Conservation (phyloP, 257 asterid species). For the Plectranthus barbatus region DNA sequence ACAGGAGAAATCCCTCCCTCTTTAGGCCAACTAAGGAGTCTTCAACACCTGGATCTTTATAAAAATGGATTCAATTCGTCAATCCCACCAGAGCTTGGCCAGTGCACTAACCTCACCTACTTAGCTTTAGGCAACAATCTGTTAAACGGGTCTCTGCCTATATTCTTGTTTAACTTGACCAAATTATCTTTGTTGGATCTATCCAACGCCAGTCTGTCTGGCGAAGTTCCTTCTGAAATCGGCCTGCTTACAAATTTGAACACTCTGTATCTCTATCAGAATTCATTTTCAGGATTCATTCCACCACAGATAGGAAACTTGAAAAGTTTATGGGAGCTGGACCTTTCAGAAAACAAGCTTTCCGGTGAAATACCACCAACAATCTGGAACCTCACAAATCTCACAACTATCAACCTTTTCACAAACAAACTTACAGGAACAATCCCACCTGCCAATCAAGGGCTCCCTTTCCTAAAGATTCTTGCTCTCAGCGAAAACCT, state of each 20-base stretch:
- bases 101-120: conserved; percentile 30
- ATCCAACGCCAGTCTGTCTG: conserved; percentile 49
- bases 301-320: conserved; percentile 49
- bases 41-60: conserved; percentile 26
- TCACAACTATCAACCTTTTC: conserved; percentile 32
- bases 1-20: conserved; percentile 34
- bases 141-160: conserved; percentile 52
- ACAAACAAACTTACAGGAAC: conserved; percentile 47
- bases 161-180: conserved; percentile 44
- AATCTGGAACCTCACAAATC: conserved; percentile 42
- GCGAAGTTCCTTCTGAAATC: conserved; percentile 40
- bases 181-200: conserved; percentile 39
- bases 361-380: conserved; percentile 54
- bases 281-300: conserved; percentile 50
- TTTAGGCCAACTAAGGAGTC: conserved; percentile 30
- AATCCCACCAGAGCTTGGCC: conserved; percentile 40
- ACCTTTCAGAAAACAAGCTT: conserved; percentile 13
- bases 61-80: conserved; percentile 28
- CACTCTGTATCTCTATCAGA: conserved; percentile 26
- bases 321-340: conserved; percentile 1
- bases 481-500: conserved; percentile 40
- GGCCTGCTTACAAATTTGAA: conserved; percentile 31
- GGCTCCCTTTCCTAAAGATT: conserved; percentile 20
- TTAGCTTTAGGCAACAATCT: conserved; percentile 32
- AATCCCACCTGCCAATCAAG: conserved; percentile 51